Evolutionary conservation across 2,329 filamentous ascomycete genomes (phyloP).

Genomic region (Huntiella bhutanensis): DNA sequence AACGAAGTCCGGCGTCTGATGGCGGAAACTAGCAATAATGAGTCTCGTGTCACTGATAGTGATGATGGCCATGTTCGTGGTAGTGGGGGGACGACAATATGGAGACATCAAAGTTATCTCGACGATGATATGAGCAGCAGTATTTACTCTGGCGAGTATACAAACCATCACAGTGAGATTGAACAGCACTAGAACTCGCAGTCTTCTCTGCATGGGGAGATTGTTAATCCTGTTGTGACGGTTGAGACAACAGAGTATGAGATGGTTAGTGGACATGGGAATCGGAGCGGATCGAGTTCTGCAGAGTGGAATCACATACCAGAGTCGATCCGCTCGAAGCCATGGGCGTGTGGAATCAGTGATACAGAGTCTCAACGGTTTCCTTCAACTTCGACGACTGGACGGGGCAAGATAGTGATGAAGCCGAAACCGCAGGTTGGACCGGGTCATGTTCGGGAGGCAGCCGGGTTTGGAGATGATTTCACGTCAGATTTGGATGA

Average conservation of each 20-base stretch:
- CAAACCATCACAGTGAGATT: neutral
- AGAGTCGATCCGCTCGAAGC: constrained; percentile 7
- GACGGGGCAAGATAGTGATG: neutral
- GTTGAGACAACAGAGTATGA: neutral
- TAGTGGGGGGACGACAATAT: constrained; percentile 1
- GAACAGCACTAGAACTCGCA: neutral
- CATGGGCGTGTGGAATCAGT: constrained; percentile 3
- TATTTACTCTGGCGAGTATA: constrained; percentile 6
- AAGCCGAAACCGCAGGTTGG: neutral
- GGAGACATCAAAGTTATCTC: constrained; percentile 2
- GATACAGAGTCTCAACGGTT: neutral
- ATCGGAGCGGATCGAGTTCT: constrained; percentile 6
- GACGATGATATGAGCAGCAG: constrained; percentile 5
- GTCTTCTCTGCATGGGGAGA: neutral
- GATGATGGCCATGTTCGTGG: neutral
- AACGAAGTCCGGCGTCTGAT: constrained; percentile 7
- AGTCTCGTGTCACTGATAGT: no score
- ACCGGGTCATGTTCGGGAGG: constrained; percentile 7
- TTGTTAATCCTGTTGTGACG: neutral
- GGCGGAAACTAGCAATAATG: neutral
- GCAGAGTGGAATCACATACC: constrained; percentile 10
- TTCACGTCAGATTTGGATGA: neutral
- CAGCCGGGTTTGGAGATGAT: constrained; percentile 5
- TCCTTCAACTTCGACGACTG: neutral
- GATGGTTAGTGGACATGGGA: neutral